These are phyloP conservation scores for Syncephalastrum racemosum DNA, from an alignment of 371 early-diverging fungal species.

Conservation along the genomic window DNA sequence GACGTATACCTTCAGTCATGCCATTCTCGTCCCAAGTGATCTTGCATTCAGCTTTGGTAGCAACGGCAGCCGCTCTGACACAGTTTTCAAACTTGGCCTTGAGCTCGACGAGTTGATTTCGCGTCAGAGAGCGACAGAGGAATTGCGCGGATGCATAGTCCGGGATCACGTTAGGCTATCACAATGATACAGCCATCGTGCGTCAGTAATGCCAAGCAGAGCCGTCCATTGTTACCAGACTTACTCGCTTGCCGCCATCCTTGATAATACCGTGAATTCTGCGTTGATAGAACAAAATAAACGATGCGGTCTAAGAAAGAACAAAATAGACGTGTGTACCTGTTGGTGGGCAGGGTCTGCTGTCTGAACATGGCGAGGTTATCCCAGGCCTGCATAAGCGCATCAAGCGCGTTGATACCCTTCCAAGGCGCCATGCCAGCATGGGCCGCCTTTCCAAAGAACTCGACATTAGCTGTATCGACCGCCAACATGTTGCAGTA, in stretches of 20 bases:
- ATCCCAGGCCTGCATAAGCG: slow-evolving; percentile 59
- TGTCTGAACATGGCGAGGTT: slow-evolving; percentile 69
- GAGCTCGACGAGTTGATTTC: slow-evolving; percentile 41
- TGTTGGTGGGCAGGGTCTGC: slow-evolving; percentile 59
- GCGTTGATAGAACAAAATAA: background rate
- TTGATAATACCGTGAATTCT: slow-evolving; percentile 76
- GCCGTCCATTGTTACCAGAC: slow-evolving; percentile 19
- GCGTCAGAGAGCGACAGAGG: slow-evolving; percentile 48
- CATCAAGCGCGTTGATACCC: slow-evolving; percentile 78
- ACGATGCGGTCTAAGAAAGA: background rate
- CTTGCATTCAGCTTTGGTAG: slow-evolving; percentile 66
- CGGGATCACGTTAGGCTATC: slow-evolving; percentile 45
- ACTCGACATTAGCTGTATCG: slow-evolving; percentile 48
- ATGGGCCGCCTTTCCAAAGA: slow-evolving; percentile 64
- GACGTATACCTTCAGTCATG: slow-evolving; percentile 64
- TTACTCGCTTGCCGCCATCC: slow-evolving; percentile 64
- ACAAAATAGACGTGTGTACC: slow-evolving; percentile 15
- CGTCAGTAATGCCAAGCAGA: background rate
- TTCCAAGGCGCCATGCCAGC: slow-evolving; percentile 59
- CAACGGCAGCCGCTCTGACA: slow-evolving; percentile 59
- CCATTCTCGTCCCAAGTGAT: slow-evolving; percentile 75
- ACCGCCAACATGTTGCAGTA: slow-evolving; percentile 43
- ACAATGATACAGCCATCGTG: too few species aligned
- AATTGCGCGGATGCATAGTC: slow-evolving; percentile 49
- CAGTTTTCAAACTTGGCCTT: slow-evolving; percentile 39